Evolutionary conservation across 1,284 basidiomycete species (phyloP).

Genomic region (Puccinia polysora): DNA sequence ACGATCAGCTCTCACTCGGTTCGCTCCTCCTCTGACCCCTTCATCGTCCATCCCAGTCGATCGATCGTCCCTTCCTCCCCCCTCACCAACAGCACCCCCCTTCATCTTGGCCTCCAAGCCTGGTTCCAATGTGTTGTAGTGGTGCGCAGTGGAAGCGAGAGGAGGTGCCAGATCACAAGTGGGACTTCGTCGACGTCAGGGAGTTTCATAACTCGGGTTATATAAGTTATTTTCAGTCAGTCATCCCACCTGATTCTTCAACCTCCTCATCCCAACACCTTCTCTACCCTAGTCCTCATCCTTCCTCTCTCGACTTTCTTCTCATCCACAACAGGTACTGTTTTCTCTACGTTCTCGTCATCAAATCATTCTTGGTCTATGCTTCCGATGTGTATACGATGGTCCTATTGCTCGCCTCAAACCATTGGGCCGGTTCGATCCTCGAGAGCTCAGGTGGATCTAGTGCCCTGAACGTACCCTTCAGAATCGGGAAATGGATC

Average conservation of each 20-base stretch:
- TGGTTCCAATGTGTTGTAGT: constrained; percentile 28
- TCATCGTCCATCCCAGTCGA: too few species aligned
- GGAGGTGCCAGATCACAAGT: constrained; percentile 43
- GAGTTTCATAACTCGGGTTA: constrained; percentile 38
- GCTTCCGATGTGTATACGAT: constrained; percentile 96
- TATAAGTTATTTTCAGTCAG: constrained; percentile 40
- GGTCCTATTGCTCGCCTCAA: constrained; percentile 88
- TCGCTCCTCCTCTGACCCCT: too few species aligned
- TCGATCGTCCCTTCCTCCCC: too few species aligned
- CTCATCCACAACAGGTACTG: constrained; percentile 64
- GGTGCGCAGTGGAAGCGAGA: constrained; percentile 42
- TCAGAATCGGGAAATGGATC: constrained; percentile 81
- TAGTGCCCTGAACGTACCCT: constrained; percentile 77
- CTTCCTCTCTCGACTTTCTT: background rate
- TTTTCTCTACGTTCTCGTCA: constrained; percentile 81
- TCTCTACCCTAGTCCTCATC: background rate
- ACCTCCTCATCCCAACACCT: background rate
- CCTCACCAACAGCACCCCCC: background rate
- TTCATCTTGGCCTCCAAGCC: background rate
- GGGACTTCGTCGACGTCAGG: constrained; percentile 42
- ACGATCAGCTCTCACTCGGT: too few species aligned
- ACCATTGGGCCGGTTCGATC: constrained; percentile 83
- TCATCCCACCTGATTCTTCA: background rate
- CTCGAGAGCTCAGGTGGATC: constrained; percentile 65
- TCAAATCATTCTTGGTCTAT: constrained; percentile 94